Base-by-base conservation (phyloP, 2,329 filamentous ascomycete species). In the Leptographium flavum region DNA sequence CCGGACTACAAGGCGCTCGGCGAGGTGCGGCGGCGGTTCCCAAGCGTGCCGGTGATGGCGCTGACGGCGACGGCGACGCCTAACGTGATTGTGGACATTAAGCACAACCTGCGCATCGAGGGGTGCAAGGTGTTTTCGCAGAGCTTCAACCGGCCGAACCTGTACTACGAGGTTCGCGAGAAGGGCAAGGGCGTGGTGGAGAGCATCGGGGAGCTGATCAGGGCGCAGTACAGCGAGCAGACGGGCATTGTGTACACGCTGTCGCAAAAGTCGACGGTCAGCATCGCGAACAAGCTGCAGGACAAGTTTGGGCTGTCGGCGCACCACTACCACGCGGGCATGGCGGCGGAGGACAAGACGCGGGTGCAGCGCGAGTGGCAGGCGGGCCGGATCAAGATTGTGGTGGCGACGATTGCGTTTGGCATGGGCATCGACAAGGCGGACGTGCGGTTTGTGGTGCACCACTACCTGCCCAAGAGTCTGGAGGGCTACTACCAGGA, bases 351-450 rank as follows among this genome's bases (percentile, higher is more conserved):
- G 5, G 75, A 83, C 43, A 90, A 90, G 58, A 69, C 71, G 1
- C 60, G 71, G 7, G 74, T 92, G 5, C 90, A 96, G 60, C 74
- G 74, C 49, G 63, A 78, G 27, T 98, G 92, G 92, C 92, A 98
- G 60, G 67, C 65, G 37, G 87, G 87, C 6, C 65, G 69, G 43
- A 75, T 81, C 55, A 83, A 94, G 53, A 84, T 98, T 30, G 93
- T 98, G 37, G 92, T 98, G 42, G 93, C 92, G 19, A 98, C 92
- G 0, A 96, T 98, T 60, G 92, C 92, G 22, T 98, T 98, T 58
- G 92, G 92, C 7, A 98, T 98, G 92, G 92, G 92, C n/a, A 98
- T 98, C 52, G 92, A 98, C 67, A 98, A 98, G 61, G 77, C 88
- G 1, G 83, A 98, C 59, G 92, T 98, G 40, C 83, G 92, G 25